phyloP scores from a whole-genome alignment of 2,329 filamentous ascomycete genomes.

The Aaosphaeria pasadenensis region DNA sequence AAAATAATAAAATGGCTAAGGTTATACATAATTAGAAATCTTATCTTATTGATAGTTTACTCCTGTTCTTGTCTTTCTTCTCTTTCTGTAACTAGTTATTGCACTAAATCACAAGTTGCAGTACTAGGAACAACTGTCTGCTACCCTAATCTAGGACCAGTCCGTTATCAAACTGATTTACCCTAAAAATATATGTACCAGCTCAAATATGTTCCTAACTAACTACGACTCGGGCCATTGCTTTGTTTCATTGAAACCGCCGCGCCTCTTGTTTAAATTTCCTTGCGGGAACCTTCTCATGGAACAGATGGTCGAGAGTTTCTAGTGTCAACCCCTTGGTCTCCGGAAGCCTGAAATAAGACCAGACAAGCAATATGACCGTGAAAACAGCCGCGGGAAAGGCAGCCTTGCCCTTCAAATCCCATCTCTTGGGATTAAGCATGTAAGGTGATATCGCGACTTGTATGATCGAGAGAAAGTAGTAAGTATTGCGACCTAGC shows the following conservation, averaged over 20 bases:
- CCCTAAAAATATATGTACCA: no score
- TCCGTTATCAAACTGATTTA: no score
- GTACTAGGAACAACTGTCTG: no score
- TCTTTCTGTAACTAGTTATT: no score
- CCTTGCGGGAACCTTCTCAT: slow-evolving; percentile 54
- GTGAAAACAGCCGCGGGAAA: not conserved
- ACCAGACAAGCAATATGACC: not conserved
- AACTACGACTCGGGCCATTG: no score
- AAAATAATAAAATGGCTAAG: no score
- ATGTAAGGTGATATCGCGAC: slow-evolving; percentile 34
- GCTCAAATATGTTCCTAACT: no score
- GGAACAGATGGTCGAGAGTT: not conserved
- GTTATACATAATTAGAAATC: no score
- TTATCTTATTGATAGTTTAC: no score
- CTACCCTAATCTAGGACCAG: no score
- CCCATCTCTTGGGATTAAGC: slow-evolving; percentile 4
- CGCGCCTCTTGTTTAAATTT: slow-evolving; percentile 7
- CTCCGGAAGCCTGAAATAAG: not conserved
- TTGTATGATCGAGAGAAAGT: slow-evolving; percentile 73
- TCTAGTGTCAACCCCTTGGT: not conserved
- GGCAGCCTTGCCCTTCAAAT: not conserved
- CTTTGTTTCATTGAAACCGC: not conserved
- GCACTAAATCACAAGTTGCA: no score
- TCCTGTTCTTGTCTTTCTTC: no score
- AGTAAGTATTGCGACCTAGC: slow-evolving; percentile 68